A percentile compares a stretch with the other conserved stretches of the same genome.
phyloP scores from a whole-genome alignment of 1,139 yeast species.

The Lodderomyces beijingensis region DNA sequence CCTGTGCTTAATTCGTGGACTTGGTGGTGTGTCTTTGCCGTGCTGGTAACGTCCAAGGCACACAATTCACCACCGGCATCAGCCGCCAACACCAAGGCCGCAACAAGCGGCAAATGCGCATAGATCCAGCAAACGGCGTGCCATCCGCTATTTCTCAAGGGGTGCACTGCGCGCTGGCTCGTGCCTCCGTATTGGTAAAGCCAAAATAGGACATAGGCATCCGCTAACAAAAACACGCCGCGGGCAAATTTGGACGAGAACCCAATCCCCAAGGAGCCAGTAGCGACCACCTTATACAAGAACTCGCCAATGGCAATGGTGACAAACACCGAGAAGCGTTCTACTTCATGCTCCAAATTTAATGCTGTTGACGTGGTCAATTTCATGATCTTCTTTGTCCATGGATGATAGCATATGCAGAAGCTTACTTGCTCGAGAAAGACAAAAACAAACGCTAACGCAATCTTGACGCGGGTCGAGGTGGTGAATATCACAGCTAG shows the following conservation, averaged over 20 bases:
- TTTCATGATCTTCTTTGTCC: conserved; percentile 36
- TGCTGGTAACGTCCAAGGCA: conserved; percentile 13
- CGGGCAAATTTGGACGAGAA: conserved; percentile 42
- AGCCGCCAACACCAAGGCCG: conserved; percentile 51
- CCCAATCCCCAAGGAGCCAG: conserved; percentile 45
- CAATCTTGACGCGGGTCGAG: conserved; percentile 42
- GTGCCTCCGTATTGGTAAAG: conserved; percentile 56
- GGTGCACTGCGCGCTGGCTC: conserved; percentile 45
- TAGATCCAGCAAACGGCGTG: conserved; percentile 49
- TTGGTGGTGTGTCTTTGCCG: conserved; percentile 5
- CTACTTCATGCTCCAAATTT: conserved; percentile 66
- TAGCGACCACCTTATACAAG: conserved; percentile 53
- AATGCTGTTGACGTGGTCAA: conserved; percentile 54
- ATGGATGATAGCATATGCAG: conserved; percentile 42
- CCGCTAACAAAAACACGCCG: conserved; percentile 46
- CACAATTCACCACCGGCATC: conserved; percentile 58
- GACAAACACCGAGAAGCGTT: conserved; percentile 53
- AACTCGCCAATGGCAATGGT: conserved; percentile 68
- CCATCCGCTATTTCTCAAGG: conserved; percentile 45
- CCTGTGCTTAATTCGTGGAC: conserved; percentile 1
- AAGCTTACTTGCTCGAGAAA: conserved; percentile 38
- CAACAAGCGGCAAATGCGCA: conserved; percentile 51
- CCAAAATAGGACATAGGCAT: conserved; percentile 52
- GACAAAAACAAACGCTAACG: conserved; percentile 39
- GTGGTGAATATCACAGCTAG: conserved; percentile 47